These are phyloP conservation scores for Avena insularis DNA, from an alignment of 176 grass and related monocot species.

Conservation along the genomic window DNA sequence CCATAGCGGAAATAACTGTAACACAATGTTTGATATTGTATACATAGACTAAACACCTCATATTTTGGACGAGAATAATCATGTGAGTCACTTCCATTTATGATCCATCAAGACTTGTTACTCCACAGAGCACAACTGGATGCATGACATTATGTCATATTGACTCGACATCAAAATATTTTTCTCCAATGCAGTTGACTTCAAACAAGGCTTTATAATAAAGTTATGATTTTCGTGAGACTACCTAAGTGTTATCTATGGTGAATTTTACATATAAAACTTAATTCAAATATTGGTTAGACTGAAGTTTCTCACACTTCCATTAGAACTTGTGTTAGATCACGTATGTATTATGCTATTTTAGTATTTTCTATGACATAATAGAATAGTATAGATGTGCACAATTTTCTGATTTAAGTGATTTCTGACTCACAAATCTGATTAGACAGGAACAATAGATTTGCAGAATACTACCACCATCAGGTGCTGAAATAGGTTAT, in stretches of 20 bases:
- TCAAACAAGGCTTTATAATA: neutral
- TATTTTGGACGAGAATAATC: too few species aligned
- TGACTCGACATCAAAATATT: neutral
- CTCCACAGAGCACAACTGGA: neutral
- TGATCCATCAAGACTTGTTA: neutral
- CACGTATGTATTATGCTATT: too few species aligned
- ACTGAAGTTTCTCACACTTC: neutral
- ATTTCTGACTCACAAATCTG: neutral
- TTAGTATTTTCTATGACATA: neutral
- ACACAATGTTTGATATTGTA: neutral
- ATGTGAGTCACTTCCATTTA: too few species aligned
- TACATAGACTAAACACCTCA: too few species aligned
- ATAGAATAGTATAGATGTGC: neutral
- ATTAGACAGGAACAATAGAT: neutral
- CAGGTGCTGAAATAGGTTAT: too few species aligned
- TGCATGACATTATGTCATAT: conserved; percentile 2
- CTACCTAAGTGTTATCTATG: neutral
- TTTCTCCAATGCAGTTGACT: neutral
- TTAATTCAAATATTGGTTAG: neutral
- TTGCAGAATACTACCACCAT: too few species aligned
- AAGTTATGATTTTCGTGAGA: conserved; percentile 11
- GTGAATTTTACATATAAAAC: neutral
- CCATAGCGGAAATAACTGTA: conserved; percentile 90
- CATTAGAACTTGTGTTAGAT: neutral
- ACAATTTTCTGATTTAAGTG: neutral